Evolutionary conservation across 192 early-diverging fungal genomes (phyloP), one percentile per base, ranked within the genome.

Genomic region (Backusella westeae): DNA sequence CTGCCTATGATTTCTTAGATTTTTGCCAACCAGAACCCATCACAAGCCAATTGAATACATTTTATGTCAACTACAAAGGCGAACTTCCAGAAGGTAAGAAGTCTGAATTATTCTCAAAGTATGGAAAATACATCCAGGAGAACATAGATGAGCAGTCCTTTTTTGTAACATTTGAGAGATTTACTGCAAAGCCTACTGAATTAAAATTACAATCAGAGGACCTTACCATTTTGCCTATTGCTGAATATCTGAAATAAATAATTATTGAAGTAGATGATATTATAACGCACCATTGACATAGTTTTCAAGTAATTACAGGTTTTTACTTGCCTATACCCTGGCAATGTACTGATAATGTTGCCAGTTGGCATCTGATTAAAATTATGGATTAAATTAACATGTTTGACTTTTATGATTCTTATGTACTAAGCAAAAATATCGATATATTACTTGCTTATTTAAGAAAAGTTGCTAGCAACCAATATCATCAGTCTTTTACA

Each of bases 1-100:
- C 80, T 41, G 75, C 42, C 6, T 75, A 66, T 7, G 44, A 70
- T 52, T 81, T 75, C 59, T 67, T 81, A 12, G 73, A 77, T 71
- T 75, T 81, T 34, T 46, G 65, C 9, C 19, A 72, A 9, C 53
- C 72, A 26, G 80, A 81, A 72, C 32, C 32, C 19, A 70, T 81
- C 7, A 71, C 38, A n/a, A n/a, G 42, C 10, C 71, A 81, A 23
- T 66, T 34, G 3, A 77, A 73, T 38, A 67, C 56, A 14, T 77
- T 81, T 35, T 35, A 67, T 65, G 67, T 81, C 5, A 44, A 29
- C n/a, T 34, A 56, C 10, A 63, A 69, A 49, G n/a, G 5, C 12
- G 42, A 44, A 34, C 21, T 15, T 7, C 14, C 5, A 8, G 9
- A 42, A 56, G 63, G 72, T 15, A 36, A 4, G 41, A 66, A 52